phyloP scores from a whole-genome alignment of 2,329 filamentous ascomycete species.

The Fusarium papillatum region DNA sequence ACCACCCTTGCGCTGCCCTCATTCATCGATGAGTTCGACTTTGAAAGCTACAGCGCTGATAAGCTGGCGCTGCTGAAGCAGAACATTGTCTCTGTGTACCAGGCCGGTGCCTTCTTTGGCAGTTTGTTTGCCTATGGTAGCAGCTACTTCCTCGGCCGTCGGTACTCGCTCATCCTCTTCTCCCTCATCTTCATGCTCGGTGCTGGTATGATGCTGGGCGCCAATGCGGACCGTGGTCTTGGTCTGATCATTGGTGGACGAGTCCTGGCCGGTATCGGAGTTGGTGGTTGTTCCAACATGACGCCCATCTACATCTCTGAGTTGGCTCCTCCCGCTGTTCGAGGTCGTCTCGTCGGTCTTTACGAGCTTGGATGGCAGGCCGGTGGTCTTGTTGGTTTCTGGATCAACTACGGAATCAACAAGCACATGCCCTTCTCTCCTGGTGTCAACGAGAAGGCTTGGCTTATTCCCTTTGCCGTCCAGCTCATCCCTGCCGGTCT shows the following conservation, averaged over 20 bases:
- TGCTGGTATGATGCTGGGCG: constrained; percentile 80
- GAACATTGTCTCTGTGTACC: constrained; percentile 87
- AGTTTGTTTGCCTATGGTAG: constrained; percentile 77
- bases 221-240: constrained; percentile 72
- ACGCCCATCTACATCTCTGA: constrained; percentile 74
- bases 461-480: constrained; percentile 75
- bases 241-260: constrained; percentile 73
- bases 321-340: constrained; percentile 71
- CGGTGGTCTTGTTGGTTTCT: constrained; percentile 74
- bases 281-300: constrained; percentile 74
- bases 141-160: constrained; percentile 77
- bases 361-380: constrained; percentile 77
- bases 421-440: constrained; percentile 59
- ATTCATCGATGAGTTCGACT: constrained; percentile 77
- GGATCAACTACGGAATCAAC: constrained; percentile 76
- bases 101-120: constrained; percentile 88
- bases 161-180: constrained; percentile 73
- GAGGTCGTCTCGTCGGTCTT: constrained; percentile 75
- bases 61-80: constrained; percentile 73
- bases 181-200: constrained; percentile 76
- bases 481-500: constrained; percentile 77
- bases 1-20: constrained; percentile 80
- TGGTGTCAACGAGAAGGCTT: constrained; percentile 58
- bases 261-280: constrained; percentile 73
- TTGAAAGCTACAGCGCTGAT: constrained; percentile 61